These are phyloP conservation scores for Clavispora carvajalis DNA, from an alignment of 805 yeast genomes.

Conservation along the genomic window DNA sequence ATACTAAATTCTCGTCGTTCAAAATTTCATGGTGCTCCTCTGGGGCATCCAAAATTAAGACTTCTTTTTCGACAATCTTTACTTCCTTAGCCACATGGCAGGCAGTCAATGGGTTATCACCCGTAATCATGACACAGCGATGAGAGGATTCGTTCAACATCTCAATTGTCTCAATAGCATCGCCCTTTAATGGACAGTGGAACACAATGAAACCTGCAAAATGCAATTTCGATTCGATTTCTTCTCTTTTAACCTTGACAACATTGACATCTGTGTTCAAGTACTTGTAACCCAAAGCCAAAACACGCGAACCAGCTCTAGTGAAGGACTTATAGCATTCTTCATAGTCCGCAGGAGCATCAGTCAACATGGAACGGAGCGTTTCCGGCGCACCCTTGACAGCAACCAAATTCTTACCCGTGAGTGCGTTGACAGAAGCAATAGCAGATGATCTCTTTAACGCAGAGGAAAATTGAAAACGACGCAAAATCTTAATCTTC, in stretches of 20 bases:
- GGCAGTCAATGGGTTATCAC: constrained; percentile 97
- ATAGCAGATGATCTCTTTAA: constrained; percentile 91
- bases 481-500: constrained; percentile 71
- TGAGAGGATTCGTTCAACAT: constrained; percentile 95
- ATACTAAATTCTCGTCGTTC: constrained; percentile 55
- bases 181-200: constrained; percentile 94
- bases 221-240: constrained; percentile 64
- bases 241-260: constrained; percentile 60
- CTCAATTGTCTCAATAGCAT: constrained; percentile 82
- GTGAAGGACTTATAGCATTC: constrained; percentile 84
- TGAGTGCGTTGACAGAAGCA: constrained; percentile 47
- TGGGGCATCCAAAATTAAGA: constrained; percentile 80
- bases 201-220: constrained; percentile 94
- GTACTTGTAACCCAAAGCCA: constrained; percentile 86
- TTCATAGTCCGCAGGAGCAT: constrained; percentile 76
- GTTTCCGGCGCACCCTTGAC: constrained; percentile 99
- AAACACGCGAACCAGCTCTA: constrained; percentile 92
- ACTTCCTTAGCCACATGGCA: constrained; percentile 96
- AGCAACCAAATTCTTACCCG: constrained; percentile 59
- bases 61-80: constrained; percentile 75
- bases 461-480: constrained; percentile 96
- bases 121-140: constrained; percentile 96
- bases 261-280: constrained; percentile 49
- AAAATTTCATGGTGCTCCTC: constrained; percentile 54
- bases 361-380: constrained; percentile 65